These are phyloP conservation scores for Tolypocladium ophioglossoides DNA, from an alignment of 2,329 filamentous ascomycete genomes.

Conservation along the genomic window DNA sequence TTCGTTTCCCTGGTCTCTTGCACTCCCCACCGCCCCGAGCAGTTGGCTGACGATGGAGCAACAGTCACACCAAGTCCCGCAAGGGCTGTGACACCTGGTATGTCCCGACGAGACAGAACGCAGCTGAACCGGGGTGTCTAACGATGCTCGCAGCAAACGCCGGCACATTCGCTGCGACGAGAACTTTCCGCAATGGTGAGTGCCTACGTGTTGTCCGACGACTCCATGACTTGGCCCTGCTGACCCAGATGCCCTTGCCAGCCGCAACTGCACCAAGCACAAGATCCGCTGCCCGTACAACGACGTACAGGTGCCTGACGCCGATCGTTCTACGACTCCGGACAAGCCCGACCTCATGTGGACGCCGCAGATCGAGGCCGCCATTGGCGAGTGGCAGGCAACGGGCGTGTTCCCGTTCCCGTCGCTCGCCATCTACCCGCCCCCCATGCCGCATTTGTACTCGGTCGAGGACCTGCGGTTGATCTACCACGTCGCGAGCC, in stretches of 20 bases:
- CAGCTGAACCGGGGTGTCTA: slow-evolving; percentile 4
- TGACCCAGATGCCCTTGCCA: slow-evolving; percentile 24
- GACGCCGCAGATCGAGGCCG: slow-evolving; percentile 73
- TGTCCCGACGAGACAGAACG: slow-evolving; percentile 10
- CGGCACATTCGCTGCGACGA: slow-evolving; percentile 97
- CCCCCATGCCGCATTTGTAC: slow-evolving; percentile 61
- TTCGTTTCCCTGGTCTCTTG: slow-evolving; percentile 22
- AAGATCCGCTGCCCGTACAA: slow-evolving; percentile 98
- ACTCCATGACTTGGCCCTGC: neutral
- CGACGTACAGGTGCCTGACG: slow-evolving; percentile 60
- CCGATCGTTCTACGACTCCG: slow-evolving; percentile 48
- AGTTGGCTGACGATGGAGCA: neutral
- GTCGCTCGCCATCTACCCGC: slow-evolving; percentile 65
- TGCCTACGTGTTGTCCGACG: slow-evolving; percentile 5
- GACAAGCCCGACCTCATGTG: slow-evolving; percentile 67
- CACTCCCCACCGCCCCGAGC: no score
- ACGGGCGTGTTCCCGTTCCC: slow-evolving; percentile 81
- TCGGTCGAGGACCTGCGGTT: slow-evolving; percentile 72
- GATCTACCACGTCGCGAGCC: slow-evolving; percentile 80
- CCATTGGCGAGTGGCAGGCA: slow-evolving; percentile 72
- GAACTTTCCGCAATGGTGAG: slow-evolving; percentile 92
- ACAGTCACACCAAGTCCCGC: slow-evolving; percentile 96
- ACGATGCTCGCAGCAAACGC: slow-evolving; percentile 52
- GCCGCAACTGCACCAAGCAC: slow-evolving; percentile 97
- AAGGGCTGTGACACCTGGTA: slow-evolving; percentile 94